A percentile compares a stretch with the other conserved stretches of the same genome.
phyloP scores from a whole-genome alignment of 2,329 filamentous ascomycete species.

The Venturia effusa region DNA sequence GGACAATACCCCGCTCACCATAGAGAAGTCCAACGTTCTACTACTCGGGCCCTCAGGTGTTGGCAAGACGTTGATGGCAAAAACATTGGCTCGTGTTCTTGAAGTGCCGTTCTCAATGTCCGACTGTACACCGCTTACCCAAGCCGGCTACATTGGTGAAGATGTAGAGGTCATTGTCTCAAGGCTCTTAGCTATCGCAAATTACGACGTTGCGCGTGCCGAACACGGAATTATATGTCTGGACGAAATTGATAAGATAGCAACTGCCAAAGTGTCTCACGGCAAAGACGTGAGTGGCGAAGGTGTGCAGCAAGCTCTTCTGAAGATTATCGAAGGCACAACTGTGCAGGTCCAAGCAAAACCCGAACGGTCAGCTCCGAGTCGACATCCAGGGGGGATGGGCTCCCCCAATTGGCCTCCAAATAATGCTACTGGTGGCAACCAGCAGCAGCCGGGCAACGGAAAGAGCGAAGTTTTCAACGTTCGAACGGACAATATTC shows the following conservation, averaged over 20 bases:
- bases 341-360: constrained; percentile 89
- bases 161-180: constrained; percentile 96
- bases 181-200: constrained; percentile 75
- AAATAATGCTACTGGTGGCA: constrained; percentile 14
- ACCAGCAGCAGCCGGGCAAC: constrained; percentile 17
- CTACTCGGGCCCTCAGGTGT: constrained; percentile 87
- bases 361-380: constrained; percentile 41
- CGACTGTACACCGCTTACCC: constrained; percentile 91
- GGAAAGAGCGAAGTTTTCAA: constrained; percentile 52
- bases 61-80: constrained; percentile 91
- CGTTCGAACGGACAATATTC: constrained; percentile 87
- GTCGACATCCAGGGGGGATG: constrained; percentile 7
- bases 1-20: constrained; percentile 53
- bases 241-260: constrained; percentile 96
- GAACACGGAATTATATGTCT: constrained; percentile 92
- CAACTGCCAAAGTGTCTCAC: constrained; percentile 73
- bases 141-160: constrained; percentile 94
- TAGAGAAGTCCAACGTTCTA: constrained; percentile 93
- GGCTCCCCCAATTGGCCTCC: constrained; percentile 2
- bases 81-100: constrained; percentile 83
- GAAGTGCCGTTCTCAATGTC: constrained; percentile 93
- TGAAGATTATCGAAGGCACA: constrained; percentile 94
- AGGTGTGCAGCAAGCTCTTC: constrained; percentile 86
- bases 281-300: constrained; percentile 93
- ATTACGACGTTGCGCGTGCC: constrained; percentile 73